Percentiles rank a stretch among this genome's conserved stretches.
Conservation (phyloP, 306 rosid genomes). For the Oxytropis ochrocephala region DNA sequence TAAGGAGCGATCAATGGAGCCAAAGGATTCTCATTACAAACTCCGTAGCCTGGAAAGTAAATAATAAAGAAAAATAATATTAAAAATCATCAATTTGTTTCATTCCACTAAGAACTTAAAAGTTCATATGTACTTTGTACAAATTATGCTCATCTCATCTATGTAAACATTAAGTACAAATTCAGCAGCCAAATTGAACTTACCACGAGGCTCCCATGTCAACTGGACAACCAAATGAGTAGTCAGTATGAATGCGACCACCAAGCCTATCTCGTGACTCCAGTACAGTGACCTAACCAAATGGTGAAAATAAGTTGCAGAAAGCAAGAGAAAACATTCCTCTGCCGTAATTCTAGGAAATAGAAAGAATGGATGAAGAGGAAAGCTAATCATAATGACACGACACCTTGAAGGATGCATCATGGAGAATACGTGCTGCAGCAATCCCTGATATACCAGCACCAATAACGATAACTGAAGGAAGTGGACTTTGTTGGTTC, state of each 20-base stretch:
- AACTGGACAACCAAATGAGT: slow-evolving; percentile 79
- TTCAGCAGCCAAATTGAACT: background rate
- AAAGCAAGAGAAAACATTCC: slow-evolving; percentile 2
- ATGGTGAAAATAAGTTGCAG: slow-evolving; percentile 15
- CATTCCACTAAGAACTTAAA: background rate
- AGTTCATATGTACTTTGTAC: background rate
- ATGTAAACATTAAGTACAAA: background rate
- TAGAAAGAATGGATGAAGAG: background rate
- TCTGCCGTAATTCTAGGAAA: background rate
- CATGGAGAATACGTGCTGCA: slow-evolving; percentile 71
- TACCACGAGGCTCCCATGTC: slow-evolving; percentile 96
- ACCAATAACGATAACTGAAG: slow-evolving; percentile 81
- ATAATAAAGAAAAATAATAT: background rate
- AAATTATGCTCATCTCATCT: background rate
- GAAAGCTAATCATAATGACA: background rate
- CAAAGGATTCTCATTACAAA: slow-evolving; percentile 82
- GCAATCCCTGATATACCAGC: slow-evolving; percentile 87
- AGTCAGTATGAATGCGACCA: slow-evolving; percentile 80
- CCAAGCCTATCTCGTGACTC: slow-evolving; percentile 82
- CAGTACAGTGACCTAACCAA: slow-evolving; percentile 52
- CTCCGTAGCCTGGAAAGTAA: slow-evolving; percentile 72
- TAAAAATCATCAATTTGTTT: background rate
- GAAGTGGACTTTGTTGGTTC: slow-evolving; percentile 22
- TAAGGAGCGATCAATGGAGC: slow-evolving; percentile 74
- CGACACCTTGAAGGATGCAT: slow-evolving; percentile 68